A percentile compares a stretch with the other conserved stretches of the same genome.
phyloP scores from a whole-genome alignment of 164 flowering plant species.

The Sextonia rubra region DNA sequence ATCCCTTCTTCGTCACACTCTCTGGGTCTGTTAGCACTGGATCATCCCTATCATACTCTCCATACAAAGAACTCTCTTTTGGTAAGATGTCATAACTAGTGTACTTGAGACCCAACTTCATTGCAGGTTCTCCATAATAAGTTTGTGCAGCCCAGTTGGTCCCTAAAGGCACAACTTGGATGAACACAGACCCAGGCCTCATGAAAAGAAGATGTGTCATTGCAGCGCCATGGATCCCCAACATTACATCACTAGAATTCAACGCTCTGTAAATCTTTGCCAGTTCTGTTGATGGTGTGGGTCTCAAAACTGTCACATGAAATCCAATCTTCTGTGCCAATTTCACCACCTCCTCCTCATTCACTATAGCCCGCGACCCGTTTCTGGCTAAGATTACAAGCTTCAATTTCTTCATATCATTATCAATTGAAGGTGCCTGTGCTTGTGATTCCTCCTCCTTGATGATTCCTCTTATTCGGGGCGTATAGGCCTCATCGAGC shows the following conservation, averaged over 20 bases:
- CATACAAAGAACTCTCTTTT: slow-evolving; percentile 76
- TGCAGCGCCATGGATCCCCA: slow-evolving; percentile 97
- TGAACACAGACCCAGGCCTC: slow-evolving; percentile 67
- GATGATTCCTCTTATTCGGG: slow-evolving; percentile 62
- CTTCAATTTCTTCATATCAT: slow-evolving; percentile 39
- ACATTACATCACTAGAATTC: slow-evolving; percentile 71
- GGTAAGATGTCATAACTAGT: slow-evolving; percentile 62
- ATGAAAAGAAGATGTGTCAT: slow-evolving; percentile 89
- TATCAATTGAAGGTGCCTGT: slow-evolving; percentile 23
- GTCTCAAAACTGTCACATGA: slow-evolving; percentile 57
- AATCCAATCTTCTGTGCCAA: slow-evolving; percentile 73
- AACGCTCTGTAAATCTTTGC: slow-evolving; percentile 65
- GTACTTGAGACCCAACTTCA: slow-evolving; percentile 74
- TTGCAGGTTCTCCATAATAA: slow-evolving; percentile 82
- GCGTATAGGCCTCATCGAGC: slow-evolving; percentile 60
- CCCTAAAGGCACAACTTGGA: slow-evolving; percentile 83
- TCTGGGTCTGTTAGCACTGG: slow-evolving; percentile 65
- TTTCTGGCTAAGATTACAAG: slow-evolving; percentile 69
- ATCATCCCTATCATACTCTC: slow-evolving; percentile 47
- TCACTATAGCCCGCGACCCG: slow-evolving; percentile 66
- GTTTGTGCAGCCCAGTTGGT: slow-evolving; percentile 90
- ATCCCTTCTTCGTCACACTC: slow-evolving; percentile 59
- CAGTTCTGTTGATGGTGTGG: slow-evolving; percentile 54
- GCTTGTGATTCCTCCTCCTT: slow-evolving; percentile 37
- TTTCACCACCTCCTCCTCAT: slow-evolving; percentile 54